phyloP scores from a whole-genome alignment of 1,139 yeast genomes.

The Magnusiomyces tetraspermus region DNA sequence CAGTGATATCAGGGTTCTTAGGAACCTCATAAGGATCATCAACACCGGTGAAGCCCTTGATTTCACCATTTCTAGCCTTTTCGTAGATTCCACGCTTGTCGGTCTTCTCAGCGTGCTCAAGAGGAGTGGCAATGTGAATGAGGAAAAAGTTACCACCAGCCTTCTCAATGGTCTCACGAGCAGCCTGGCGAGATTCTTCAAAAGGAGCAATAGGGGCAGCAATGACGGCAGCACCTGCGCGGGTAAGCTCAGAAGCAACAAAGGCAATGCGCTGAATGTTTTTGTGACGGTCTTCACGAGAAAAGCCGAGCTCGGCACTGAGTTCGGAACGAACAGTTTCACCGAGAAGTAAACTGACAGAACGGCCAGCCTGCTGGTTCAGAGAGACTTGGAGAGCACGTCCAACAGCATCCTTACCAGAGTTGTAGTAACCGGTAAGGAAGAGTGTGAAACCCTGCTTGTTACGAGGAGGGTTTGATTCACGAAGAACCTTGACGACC shows the following conservation, averaged over 20 bases:
- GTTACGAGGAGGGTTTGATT: slow-evolving; percentile 86
- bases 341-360: slow-evolving; percentile 59
- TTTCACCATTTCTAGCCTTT: slow-evolving; percentile 39
- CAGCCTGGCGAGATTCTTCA: slow-evolving; percentile 34
- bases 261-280: slow-evolving; percentile 43
- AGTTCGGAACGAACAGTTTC: slow-evolving; percentile 40
- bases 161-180: slow-evolving; percentile 37
- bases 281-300: slow-evolving; percentile 35
- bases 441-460: slow-evolving; percentile 76
- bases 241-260: slow-evolving; percentile 71
- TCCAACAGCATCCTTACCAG: slow-evolving; percentile 56
- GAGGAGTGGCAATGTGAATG: slow-evolving; percentile 43
- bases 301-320: slow-evolving; percentile 36
- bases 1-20: slow-evolving; percentile 43
- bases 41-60: slow-evolving; percentile 41
- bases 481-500: slow-evolving; percentile 83
- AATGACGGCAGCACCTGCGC: slow-evolving; percentile 86
- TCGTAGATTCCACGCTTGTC: slow-evolving; percentile 43
- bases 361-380: slow-evolving; percentile 85
- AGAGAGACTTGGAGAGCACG: slow-evolving; percentile 83
- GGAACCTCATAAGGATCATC: slow-evolving; percentile 43
- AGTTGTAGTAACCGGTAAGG: slow-evolving; percentile 49
- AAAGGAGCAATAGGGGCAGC: slow-evolving; percentile 49
- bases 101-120: slow-evolving; percentile 37
- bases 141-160: slow-evolving; percentile 40